Evolutionary conservation across 352 stramenopile genomes (phyloP), one percentile per base, ranked within the genome.

Genomic region (Phytophthora lateralis): DNA sequence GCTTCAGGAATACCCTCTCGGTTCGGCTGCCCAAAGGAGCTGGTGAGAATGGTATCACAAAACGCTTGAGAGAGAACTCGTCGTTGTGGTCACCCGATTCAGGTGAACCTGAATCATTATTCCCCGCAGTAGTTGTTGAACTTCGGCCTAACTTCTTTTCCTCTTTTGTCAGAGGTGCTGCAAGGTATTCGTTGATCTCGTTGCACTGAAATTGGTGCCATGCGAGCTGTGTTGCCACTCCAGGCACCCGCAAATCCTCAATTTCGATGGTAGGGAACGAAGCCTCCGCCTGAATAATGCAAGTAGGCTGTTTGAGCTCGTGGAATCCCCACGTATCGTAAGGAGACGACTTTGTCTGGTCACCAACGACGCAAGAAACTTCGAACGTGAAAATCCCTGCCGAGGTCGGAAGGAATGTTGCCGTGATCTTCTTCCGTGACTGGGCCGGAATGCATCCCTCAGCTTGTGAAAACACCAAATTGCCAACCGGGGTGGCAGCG

Each of bases 251-350:
- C 21, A 96, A 77, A 49, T 97, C 88, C 21, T 93, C 69, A 54
- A 97, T 87, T 17, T 96, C 62, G 7, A 97, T 58, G 0, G 84
- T 93, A 3, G 90, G 90, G 45, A 97, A 97, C 1, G 89, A 95
- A 9, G 91, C 87, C 46, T 92, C 78, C 5, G 80, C 85, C 20
- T 65, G 58, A 41, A 95, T 75, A n/a, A 64, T 55, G 53, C 81
- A 90, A 21, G 60, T 66, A 10, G 75, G 67, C 38, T 75, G 64
- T 20, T 77, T 64, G 14, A 55, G 48, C n/a, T 48, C 9, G 3
- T 67, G 46, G 6, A 70, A 51, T 1, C 60, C 64, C 56, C 65
- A 76, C 0, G 58, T 63, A 47, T 74, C 49, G 26, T 71, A 73
- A 21, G 59, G 21, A 27, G 55, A 74, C 5, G 60, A 38, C 27